A percentile compares a stretch with the other conserved stretches of the same genome.
Conservation (phyloP, 2,329 filamentous ascomycete species). For the Exophiala calicioides region DNA sequence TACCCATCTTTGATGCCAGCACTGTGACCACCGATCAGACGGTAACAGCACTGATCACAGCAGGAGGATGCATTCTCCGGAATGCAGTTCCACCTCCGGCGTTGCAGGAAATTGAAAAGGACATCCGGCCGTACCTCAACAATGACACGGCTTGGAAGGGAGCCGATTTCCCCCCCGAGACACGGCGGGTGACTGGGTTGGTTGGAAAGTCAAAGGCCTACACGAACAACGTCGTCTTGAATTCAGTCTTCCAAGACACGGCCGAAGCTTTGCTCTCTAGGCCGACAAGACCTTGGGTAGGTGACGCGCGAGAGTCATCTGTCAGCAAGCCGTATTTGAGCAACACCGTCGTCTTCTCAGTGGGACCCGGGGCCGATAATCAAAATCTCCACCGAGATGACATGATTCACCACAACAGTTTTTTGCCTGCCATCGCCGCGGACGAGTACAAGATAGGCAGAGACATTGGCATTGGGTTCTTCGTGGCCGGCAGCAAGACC, state of each 20-base stretch:
- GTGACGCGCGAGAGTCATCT: not conserved
- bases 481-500: constrained; percentile 18
- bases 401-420: constrained; percentile 28
- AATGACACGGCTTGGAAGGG: constrained; percentile 26
- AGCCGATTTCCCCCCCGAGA: constrained; percentile 29
- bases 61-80: no score
- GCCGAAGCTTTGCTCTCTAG: constrained; percentile 11
- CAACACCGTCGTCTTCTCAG: constrained; percentile 34
- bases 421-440: constrained; percentile 1
- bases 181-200: constrained; percentile 29
- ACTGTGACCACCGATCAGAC: no score
- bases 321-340: constrained; percentile 30
- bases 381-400: constrained; percentile 33
- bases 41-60: no score
- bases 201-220: constrained; percentile 25
- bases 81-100: no score
- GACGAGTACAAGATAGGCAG: not conserved
- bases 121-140: constrained; percentile 25
- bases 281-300: constrained; percentile 17
- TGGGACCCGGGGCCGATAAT: constrained; percentile 25
- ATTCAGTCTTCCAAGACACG: constrained; percentile 23
- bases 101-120: no score
- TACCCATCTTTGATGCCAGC: no score
- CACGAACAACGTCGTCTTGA: constrained; percentile 17
- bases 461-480: constrained; percentile 5